Evolutionary conservation across 345 rosid species (phyloP).

Genomic region (Atalantia buxifolia): DNA sequence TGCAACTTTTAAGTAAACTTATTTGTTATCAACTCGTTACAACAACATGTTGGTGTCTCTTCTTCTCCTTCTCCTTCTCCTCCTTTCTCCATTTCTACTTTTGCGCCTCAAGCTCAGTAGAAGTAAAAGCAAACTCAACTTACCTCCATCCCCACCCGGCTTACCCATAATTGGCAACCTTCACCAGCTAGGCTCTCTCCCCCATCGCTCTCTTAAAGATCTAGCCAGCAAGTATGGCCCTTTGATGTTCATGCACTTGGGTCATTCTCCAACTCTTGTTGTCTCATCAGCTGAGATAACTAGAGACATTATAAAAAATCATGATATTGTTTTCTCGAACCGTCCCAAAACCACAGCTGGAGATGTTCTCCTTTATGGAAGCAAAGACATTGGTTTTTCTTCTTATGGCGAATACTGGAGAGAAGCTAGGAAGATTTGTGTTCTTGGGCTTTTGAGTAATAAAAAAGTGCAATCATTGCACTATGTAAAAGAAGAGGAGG

Average conservation of each 20-base stretch:
- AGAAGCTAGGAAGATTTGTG: no score
- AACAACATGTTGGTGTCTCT: not conserved
- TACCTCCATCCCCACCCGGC: slow-evolving; percentile 24
- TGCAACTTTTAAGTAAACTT: no score
- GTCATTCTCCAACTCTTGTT: slow-evolving; percentile 16
- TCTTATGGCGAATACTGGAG: slow-evolving; percentile 27
- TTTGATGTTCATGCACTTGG: slow-evolving; percentile 13
- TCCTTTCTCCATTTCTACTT: not conserved
- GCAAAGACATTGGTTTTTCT: slow-evolving; percentile 7
- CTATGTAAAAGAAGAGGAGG: slow-evolving; percentile 25
- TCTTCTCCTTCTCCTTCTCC: not conserved
- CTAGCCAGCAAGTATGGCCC: slow-evolving; percentile 20
- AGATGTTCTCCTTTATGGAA: not conserved
- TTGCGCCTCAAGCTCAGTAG: not conserved
- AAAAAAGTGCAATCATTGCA: slow-evolving; percentile 18
- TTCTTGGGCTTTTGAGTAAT: no score
- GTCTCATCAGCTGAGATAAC: slow-evolving; percentile 23
- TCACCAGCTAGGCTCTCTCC: slow-evolving; percentile 14
- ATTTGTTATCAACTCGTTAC: not conserved
- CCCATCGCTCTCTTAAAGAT: slow-evolving; percentile 8
- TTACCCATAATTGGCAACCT: slow-evolving; percentile 25
- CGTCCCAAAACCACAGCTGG: slow-evolving; percentile 14
- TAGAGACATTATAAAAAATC: slow-evolving; percentile 13
- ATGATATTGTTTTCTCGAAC: slow-evolving; percentile 15
- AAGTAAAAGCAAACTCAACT: not conserved